phyloP scores from a whole-genome alignment of 106 monocot genomes.

The Xerophyta viscosa region DNA sequence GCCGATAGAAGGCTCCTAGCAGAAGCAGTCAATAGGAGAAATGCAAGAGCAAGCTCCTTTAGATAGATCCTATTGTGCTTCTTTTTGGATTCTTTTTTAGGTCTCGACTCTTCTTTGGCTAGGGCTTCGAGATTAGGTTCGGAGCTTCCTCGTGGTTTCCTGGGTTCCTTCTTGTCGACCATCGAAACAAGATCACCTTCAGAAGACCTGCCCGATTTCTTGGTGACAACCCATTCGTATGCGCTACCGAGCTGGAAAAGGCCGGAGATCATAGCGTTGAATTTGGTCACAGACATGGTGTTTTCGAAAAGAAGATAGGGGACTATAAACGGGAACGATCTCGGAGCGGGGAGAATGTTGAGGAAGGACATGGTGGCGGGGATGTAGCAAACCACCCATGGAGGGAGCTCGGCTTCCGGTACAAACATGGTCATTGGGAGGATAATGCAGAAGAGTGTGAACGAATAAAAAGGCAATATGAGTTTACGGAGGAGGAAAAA shows the following conservation, averaged over 20 bases:
- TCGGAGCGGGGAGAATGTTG: slow-evolving; percentile 84
- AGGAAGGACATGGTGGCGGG: slow-evolving; percentile 74
- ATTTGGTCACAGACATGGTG: slow-evolving; percentile 98
- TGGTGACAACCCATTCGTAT: slow-evolving; percentile 92
- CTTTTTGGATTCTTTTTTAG: slow-evolving; percentile 36
- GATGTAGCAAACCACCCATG: slow-evolving; percentile 84
- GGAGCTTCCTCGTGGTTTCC: slow-evolving; percentile 21
- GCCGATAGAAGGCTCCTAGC: slow-evolving; percentile 70
- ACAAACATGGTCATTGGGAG: slow-evolving; percentile 93
- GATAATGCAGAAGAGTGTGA: slow-evolving; percentile 85
- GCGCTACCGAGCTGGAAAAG: slow-evolving; percentile 82
- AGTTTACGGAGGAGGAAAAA: slow-evolving; percentile 87
- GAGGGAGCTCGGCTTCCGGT: slow-evolving; percentile 72
- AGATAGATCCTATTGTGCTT: slow-evolving; percentile 83
- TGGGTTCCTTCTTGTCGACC: slow-evolving; percentile 29
- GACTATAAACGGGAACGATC: slow-evolving; percentile 84
- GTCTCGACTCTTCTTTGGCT: slow-evolving; percentile 23
- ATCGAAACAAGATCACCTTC: slow-evolving; percentile 65
- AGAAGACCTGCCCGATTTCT: slow-evolving; percentile 74
- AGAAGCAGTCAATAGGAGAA: slow-evolving; percentile 61
- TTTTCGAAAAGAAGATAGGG: slow-evolving; percentile 94
- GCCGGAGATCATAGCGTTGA: slow-evolving; percentile 96
- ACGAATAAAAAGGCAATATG: slow-evolving; percentile 83
- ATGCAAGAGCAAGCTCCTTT: slow-evolving; percentile 67
- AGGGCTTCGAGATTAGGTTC: slow-evolving; percentile 45